phyloP scores from a whole-genome alignment of 345 rosid genomes.

The Citrus unshiu region DNA sequence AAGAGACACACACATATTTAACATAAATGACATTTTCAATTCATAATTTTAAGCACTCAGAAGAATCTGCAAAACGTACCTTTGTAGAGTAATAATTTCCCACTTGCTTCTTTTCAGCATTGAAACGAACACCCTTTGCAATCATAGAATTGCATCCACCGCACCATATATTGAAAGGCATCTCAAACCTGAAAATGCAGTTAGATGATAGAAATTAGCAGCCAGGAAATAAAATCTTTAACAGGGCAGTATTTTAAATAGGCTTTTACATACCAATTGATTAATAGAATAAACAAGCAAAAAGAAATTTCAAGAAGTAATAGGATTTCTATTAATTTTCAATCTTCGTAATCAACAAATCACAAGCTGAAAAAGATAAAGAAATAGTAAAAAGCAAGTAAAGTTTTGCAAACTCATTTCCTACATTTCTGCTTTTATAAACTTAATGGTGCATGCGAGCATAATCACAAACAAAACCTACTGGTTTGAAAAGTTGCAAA shows the following conservation, averaged over 20 bases:
- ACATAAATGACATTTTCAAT: background rate
- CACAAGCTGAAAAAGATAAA: background rate
- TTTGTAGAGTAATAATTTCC: conserved; percentile 97
- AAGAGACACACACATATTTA: background rate
- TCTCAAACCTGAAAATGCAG: conserved; percentile 70
- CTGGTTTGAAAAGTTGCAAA: background rate
- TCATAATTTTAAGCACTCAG: background rate
- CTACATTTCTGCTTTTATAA: background rate
- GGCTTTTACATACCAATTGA: background rate
- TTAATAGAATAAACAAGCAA: background rate
- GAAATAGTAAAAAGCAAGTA: background rate
- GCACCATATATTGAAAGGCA: conserved; percentile 96
- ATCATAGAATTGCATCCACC: conserved; percentile 98
- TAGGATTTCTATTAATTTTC: background rate
- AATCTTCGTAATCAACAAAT: background rate
- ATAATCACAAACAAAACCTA: background rate
- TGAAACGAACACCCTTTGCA: conserved; percentile 95
- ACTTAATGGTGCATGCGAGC: background rate
- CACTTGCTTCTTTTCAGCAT: conserved; percentile 98
- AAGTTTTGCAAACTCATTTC: background rate
- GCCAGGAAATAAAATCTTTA: background rate
- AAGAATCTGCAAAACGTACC: conserved; percentile 35
- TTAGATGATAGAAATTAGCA: background rate
- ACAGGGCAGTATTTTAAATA: background rate
- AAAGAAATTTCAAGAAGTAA: background rate